Evolutionary conservation across 768 basidiomycete genomes (phyloP), one percentile per base, ranked within the genome.

Genomic region (Austroboletus eburneus): DNA sequence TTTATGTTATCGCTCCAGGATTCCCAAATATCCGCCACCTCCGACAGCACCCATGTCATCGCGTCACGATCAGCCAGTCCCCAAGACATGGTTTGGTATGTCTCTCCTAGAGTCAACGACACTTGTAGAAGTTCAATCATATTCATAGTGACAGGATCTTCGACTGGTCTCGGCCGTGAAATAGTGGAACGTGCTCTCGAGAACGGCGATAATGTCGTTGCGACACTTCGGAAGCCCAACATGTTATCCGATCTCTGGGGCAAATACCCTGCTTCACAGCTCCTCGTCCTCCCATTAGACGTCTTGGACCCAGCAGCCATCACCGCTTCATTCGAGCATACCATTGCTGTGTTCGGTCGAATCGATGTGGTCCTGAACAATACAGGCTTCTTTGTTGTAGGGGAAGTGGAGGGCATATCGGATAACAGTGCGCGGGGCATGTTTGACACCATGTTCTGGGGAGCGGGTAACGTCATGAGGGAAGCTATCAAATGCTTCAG

Each of bases 351-450:
- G 10, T 76, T 75, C 55, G 65, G 65, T 4, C 56, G 71, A 20
- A 48, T 75, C 9, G 76, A 76, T 45, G 67, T 76, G 32, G 75
- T 77, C 12, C 61, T 72, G 43, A 75, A 70, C 45, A 78, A 77
- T 42, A 74, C 75, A 42, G 63, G 55, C 39, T 66, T 58, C 46
- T 61, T 42, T 2, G 54, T 65, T 3, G 43, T 68, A 17, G 64
- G 55, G 3, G 74, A 94, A 86, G 68, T 92, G 85, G 25, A 95
- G 71, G 14, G 85, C 83, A 59, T 92, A 83, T 2, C 92, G 88
- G 47, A 94, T 85, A 44, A 90, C 77, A 45, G 90, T 68, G 35
- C 90, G 75, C n/a, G 92, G 89, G 54, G 51, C 23, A 46, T 67
- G 57, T 74, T 76, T 46, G 73, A 74, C 34, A 59, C 62, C 48